Evolutionary conservation across 1,284 basidiomycete species (phyloP), one percentile per base, ranked within the genome.

Genomic region (Ustilago sp.): DNA sequence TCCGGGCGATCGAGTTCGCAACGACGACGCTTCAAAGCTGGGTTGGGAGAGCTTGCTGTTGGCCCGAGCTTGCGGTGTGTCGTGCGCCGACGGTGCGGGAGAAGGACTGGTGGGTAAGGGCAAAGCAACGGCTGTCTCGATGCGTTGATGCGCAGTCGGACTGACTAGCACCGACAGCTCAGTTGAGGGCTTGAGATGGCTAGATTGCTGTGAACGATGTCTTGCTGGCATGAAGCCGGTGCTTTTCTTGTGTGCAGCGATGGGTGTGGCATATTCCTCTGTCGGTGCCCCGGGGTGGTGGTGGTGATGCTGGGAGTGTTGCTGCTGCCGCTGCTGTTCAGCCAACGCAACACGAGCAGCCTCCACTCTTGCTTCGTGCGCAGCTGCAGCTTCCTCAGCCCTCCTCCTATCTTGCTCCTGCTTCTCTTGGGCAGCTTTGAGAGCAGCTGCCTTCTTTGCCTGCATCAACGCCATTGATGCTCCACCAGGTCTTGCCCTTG

Each of bases 381-480:
- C 68, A 23, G 74, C 77, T 1, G 74, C 74, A 32, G 78, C 74
- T 32, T 73, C 69, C 35, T 78, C 72, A 0, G 64, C 77, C 62
- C 56, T 79, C 70, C 64, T 63, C 11, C 70, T 48, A 47, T 81
- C 81, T 23, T 57, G 38, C 51, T 81, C 79, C 52, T 73, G 65
- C 15, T 59, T 51, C 51, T 81, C 79, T 50, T 73, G 63, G 4
- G 74, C 65, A 43, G 80, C 76, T 59, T 77, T 77, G 15, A 62
- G 31, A 3, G 79, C 63, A 8, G 84, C 84, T 0, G 83, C 84
- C 36, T 77, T 73, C 64, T 85, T 85, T 15, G 84, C 84, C 19
- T 83, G 83, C 11, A 85, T 64, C 31, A 85, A 60, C 7, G 84
- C 82, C 45, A 72, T 69, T 0, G 81, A 82, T 0, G 84, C 75